phyloP scores from a whole-genome alignment of 352 stramenopile species.

The Globisporangium nunn region DNA sequence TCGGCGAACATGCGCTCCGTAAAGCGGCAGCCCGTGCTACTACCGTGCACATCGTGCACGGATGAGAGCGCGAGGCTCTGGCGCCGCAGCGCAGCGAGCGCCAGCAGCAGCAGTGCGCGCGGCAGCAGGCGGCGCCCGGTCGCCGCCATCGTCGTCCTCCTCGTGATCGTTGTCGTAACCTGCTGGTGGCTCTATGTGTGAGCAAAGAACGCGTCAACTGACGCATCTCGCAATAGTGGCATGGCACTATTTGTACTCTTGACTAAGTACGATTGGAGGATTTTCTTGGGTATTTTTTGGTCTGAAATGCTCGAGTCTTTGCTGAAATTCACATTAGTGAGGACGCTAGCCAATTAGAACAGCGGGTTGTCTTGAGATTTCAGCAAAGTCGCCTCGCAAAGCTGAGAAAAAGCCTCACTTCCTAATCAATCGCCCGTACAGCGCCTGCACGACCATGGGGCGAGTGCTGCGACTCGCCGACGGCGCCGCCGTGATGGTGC shows the following conservation, averaged over 20 bases:
- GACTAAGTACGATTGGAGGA: no score
- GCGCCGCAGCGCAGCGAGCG: conserved; percentile 17
- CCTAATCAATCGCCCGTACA: not conserved
- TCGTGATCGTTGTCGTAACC: no score
- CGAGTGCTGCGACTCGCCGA: not conserved
- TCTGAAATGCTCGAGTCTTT: no score
- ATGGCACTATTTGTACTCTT: no score
- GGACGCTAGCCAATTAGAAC: not conserved
- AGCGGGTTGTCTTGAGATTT: not conserved
- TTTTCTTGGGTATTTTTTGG: no score
- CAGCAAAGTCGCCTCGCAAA: not conserved
- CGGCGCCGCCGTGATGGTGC: not conserved
- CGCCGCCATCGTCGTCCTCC: not conserved
- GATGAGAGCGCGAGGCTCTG: conserved; percentile 32
- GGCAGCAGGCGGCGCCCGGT: conserved; percentile 11
- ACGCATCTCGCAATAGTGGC: no score
- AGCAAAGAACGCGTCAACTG: no score
- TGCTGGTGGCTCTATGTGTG: no score
- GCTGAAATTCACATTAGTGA: not conserved
- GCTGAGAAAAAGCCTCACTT: not conserved
- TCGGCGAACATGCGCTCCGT: conserved; percentile 81
- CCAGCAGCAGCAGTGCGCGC: conserved; percentile 22
- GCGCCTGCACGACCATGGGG: not conserved
- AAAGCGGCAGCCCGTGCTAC: conserved; percentile 50
- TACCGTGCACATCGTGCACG: conserved; percentile 51